phyloP scores from a whole-genome alignment of 2,329 filamentous ascomycete genomes.

The Diaporthe capsici region DNA sequence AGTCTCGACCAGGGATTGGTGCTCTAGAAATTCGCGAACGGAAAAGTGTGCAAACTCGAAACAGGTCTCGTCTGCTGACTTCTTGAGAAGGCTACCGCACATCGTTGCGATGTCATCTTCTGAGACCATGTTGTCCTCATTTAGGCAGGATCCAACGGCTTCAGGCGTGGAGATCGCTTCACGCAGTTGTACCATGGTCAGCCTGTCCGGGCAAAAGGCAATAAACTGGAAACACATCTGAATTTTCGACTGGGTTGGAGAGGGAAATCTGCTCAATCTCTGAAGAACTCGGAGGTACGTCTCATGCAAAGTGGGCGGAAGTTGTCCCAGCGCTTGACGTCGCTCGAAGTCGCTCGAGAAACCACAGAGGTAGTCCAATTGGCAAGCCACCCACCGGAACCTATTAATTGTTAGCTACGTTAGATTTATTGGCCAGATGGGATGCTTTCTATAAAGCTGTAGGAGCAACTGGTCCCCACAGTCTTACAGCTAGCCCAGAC shows the following conservation, averaged over 20 bases:
- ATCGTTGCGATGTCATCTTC: not conserved
- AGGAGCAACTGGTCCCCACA: no score
- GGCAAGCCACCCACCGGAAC: conserved; percentile 28
- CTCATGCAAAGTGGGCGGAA: not conserved
- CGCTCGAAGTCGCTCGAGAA: conserved; percentile 6
- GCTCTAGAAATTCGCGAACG: conserved; percentile 1
- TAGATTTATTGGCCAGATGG: no score
- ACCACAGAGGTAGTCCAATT: conserved; percentile 12
- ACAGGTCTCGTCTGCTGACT: not conserved
- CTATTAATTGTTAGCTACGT: not conserved
- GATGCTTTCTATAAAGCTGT: no score
- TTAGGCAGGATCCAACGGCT: not conserved
- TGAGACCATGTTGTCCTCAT: not conserved
- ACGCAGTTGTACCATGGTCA: not conserved
- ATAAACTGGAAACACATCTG: conserved; percentile 3
- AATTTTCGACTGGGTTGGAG: not conserved
- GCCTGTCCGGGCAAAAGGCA: not conserved
- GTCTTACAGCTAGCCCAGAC: no score
- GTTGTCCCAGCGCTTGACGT: not conserved
- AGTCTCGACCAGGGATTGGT: not conserved
- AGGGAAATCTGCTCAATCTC: not conserved
- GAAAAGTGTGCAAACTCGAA: conserved; percentile 15
- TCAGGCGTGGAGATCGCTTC: not conserved
- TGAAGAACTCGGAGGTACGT: not conserved
- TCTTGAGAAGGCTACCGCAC: not conserved